phyloP scores from a whole-genome alignment of 1,139 yeast species.

The Pichia cactophila region DNA sequence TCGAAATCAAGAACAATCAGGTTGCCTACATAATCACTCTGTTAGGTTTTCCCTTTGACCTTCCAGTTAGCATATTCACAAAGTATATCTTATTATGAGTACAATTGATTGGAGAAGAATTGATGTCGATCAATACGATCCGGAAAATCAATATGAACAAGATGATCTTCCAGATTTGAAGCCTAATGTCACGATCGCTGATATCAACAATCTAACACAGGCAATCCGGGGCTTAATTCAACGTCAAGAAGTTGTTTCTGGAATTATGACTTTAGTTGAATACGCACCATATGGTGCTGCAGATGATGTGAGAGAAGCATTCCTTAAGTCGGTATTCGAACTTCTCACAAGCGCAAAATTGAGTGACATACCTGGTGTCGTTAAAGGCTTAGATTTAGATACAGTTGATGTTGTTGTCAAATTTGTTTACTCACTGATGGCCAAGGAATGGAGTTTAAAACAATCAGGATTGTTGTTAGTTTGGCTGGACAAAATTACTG shows the following conservation, averaged over 20 bases:
- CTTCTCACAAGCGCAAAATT: slow-evolving; percentile 69
- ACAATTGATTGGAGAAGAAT: slow-evolving; percentile 56
- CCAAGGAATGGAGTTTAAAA: slow-evolving; percentile 66
- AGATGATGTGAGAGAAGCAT: slow-evolving; percentile 43
- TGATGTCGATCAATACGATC: slow-evolving; percentile 85
- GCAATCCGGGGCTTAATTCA: slow-evolving; percentile 59
- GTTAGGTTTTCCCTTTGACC: background rate
- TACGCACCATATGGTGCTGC: slow-evolving; percentile 82
- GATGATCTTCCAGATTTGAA: slow-evolving; percentile 19
- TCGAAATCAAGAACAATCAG: no score
- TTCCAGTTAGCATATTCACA: background rate
- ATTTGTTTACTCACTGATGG: slow-evolving; percentile 82
- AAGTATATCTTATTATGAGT: slow-evolving; percentile 3
- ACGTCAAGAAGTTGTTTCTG: slow-evolving; percentile 64
- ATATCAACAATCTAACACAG: slow-evolving; percentile 47
- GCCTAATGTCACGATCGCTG: slow-evolving; percentile 32
- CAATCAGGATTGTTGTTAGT: slow-evolving; percentile 79
- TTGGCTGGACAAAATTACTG: slow-evolving; percentile 91
- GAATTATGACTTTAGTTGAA: slow-evolving; percentile 55
- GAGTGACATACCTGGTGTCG: slow-evolving; percentile 56
- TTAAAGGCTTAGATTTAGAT: slow-evolving; percentile 49
- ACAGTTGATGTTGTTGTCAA: slow-evolving; percentile 78
- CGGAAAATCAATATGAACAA: slow-evolving; percentile 40
- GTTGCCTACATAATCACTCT: background rate
- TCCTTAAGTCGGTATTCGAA: slow-evolving; percentile 60